Evolutionary conservation across 768 basidiomycete species (phyloP).

Genomic region (Boletus patriciae): DNA sequence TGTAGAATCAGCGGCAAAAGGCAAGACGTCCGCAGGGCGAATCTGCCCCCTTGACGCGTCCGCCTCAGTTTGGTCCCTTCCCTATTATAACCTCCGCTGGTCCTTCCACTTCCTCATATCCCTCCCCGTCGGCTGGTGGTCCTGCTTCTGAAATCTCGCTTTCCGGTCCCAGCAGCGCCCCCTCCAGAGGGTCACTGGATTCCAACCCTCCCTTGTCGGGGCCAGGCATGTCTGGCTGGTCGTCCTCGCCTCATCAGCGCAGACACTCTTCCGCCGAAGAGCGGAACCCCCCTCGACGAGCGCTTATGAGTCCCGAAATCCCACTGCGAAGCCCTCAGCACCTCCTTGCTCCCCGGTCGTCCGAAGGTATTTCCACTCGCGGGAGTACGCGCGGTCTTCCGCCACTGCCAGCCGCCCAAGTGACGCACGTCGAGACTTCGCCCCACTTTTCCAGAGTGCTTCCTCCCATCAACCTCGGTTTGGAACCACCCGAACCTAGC

Average conservation of each 20-base stretch:
- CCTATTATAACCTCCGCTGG: conserved; percentile 43
- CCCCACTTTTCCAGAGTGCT: conserved; percentile 30
- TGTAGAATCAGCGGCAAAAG: conserved; percentile 85
- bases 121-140: conserved; percentile 7
- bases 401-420: conserved; percentile 11
- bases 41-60: conserved; percentile 50
- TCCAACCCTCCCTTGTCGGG: conserved; percentile 47
- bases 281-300: conserved; percentile 16
- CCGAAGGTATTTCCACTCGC: conserved; percentile 10
- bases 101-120: conserved; percentile 21
- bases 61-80: conserved; percentile 65
- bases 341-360: conserved; percentile 3
- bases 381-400: conserved; percentile 8
- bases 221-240: conserved; percentile 52
- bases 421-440: conserved; percentile 16
- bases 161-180: conserved; percentile 14
- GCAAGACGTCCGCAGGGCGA: conserved; percentile 73
- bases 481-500: conserved; percentile 21
- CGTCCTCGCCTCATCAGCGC: conserved; percentile 13
- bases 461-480: conserved; percentile 26
- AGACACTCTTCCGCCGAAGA: conserved; percentile 19
- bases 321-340: conserved; percentile 4
- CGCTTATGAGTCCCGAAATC: conserved; percentile 10
- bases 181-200: conserved; percentile 33
- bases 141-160: conserved; percentile 13